Evolutionary conservation across 805 yeast species (phyloP), one percentile per base, ranked within the genome.

Genomic region (Hyphopichia homilentoma): DNA sequence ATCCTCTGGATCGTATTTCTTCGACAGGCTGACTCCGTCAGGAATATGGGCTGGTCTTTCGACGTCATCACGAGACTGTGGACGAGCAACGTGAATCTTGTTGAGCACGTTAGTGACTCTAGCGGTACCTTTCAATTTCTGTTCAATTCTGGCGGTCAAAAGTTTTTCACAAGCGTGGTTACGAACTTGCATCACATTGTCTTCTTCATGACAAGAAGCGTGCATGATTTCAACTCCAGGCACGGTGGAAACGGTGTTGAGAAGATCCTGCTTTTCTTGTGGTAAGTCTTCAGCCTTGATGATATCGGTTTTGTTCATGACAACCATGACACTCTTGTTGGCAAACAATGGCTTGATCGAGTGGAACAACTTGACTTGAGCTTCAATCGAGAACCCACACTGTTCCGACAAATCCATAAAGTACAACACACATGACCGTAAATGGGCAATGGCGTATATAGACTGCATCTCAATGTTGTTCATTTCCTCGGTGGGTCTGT

Each of bases 381-480:
- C 96, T 68, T 89, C 97, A 45, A 93, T 79, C 15, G 95, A 80
- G 70, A 90, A 93, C 30, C 99, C 99, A 78, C 99, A 93, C 75
- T 90, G 97, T 71, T 93, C 99, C 21, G 96, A 85, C 48, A 90
- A 74, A 73, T 93, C 99, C 98, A 93, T 93, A 58, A 93, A 93
- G 69, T 93, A 93, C 54, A 93, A 66, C 27, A 93, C 96, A 61
- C 97, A 86, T 18, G 97, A 89, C 59, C 97, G 79, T 62, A 93
- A 77, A 65, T 93, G 98, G 21, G 98, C 98, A 72, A 93, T 88
- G 41, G 98, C 98, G 54, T 93, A 93, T 54, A 93, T 93, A 31
- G 95, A 84, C 70, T 93, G 99, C 98, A 93, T 93, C 71, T 93
- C 99, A 62, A 93, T 93, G 66, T 93, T 93, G 73, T 93, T 93